Base-by-base conservation (phyloP, 169 alveolate genomes). In the Babesia caballi region DNA sequence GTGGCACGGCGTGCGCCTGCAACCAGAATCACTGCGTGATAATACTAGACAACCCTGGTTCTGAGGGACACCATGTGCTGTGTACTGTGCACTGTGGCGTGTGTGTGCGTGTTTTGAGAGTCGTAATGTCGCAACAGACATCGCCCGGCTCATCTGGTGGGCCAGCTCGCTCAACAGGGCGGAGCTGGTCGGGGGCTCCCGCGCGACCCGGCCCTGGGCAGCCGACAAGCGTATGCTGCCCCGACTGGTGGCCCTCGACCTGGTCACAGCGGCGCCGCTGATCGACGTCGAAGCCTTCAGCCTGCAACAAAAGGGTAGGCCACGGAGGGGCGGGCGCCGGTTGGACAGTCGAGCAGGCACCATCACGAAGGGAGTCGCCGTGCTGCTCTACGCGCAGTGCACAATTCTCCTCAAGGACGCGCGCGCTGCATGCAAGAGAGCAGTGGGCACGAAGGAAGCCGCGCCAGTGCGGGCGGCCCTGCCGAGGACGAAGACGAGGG, bases 131-230 rank as follows among this genome's bases (percentile, higher is more conserved):
- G 4, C 11, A 27, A 1, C 68, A 67, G 78, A 67, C 21, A 67
- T 67, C 21, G 68, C 44, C 33, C 8, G 56, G 21, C 19, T 67
- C 30, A 23, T 67, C 33, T 67, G 66, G 67, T 67, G 66, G 66
- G 78, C 78, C 11, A 36, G 78, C 28, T 0, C 54, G 28, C 40
- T 67, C 60, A 56, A 25, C 54, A 67, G 68, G 46, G 35, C 54
- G 4, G 78, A 28, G 25, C 46, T 56, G 19, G 44, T 38, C 15
- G 14, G 30, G 4, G 12, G 35, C 49, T 35, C 78, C 15, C 19
- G 49, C 4, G 38, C 56, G 38, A 6, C 17, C 14, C 41, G 68
- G 11, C 44, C 57, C 35, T 44, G 53, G 57, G 4, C 52, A 46
- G 63, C 23, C 1, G 68, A 67, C 36, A 56, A 27, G 46, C 28